Conservation (phyloP, 768 basidiomycete genomes). For the Mycena amicta region DNA sequence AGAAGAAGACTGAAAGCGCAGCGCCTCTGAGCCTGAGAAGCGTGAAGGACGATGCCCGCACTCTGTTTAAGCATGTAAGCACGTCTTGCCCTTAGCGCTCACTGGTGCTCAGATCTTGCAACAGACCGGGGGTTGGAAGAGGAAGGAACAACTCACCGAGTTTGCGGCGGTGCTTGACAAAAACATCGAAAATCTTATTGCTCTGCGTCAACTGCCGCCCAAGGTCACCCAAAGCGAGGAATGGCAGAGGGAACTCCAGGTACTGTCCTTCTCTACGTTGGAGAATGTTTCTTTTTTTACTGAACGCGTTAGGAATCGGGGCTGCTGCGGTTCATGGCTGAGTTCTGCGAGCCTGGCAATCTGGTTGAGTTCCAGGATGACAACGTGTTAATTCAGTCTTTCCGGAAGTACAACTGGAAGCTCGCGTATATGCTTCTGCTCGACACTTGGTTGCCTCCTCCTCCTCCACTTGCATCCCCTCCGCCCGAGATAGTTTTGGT, state of each 20-base stretch:
- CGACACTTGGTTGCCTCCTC: background rate
- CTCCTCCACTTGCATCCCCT: background rate
- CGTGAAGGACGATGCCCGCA: background rate
- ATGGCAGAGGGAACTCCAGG: background rate
- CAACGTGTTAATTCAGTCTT: background rate
- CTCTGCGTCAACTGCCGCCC: background rate
- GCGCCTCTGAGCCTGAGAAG: too few relatives aligned
- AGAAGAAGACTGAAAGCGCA: too few relatives aligned
- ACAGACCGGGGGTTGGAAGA: background rate
- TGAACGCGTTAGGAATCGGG: background rate
- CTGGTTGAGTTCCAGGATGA: background rate
- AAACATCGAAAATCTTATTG: background rate
- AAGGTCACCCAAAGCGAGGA: background rate
- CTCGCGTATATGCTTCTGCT: background rate
- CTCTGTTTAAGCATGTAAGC: background rate
- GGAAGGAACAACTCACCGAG: background rate
- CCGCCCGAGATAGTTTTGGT: background rate
- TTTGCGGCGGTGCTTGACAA: too few relatives aligned
- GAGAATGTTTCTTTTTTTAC: background rate
- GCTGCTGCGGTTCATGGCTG: background rate
- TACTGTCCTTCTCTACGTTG: background rate
- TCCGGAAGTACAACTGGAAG: background rate
- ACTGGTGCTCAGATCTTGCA: background rate
- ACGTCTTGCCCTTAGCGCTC: background rate
- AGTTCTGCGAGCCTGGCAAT: background rate